Percentiles rank a stretch among this genome's conserved stretches.
These are phyloP conservation scores for Microbotryum lychnidis-dioicae DNA, from an alignment of 1,284 basidiomycete species.

Conservation along the genomic window DNA sequence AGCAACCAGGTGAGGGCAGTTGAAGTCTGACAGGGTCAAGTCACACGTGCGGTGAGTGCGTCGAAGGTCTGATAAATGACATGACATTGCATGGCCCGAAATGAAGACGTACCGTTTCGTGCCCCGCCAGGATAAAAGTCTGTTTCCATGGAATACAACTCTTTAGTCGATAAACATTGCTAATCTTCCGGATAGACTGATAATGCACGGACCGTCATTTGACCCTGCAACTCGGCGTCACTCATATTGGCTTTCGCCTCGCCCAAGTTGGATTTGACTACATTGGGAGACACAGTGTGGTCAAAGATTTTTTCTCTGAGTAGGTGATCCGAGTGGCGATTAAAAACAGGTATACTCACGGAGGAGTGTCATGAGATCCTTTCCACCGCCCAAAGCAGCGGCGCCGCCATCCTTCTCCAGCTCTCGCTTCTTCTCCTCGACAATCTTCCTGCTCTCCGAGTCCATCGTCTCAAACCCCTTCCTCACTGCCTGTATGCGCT, in stretches of 20 bases:
- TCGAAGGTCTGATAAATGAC: too few relatives aligned
- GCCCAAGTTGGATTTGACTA: slow-evolving; percentile 18
- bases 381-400: slow-evolving; percentile 19
- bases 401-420: slow-evolving; percentile 24
- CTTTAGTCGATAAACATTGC: too few relatives aligned
- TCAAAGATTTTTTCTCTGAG: too few relatives aligned
- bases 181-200: too few relatives aligned
- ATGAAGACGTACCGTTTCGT: slow-evolving; percentile 34
- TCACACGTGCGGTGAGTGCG: too few relatives aligned
- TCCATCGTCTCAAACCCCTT: slow-evolving; percentile 8
- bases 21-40: slow-evolving; percentile 42
- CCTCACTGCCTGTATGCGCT: background rate
- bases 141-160: background rate
- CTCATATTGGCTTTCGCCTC: slow-evolving; percentile 20
- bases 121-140: slow-evolving; percentile 11
- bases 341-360: slow-evolving; percentile 10
- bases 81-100: too few relatives aligned
- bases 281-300: too few relatives aligned
- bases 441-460: slow-evolving; percentile 33
- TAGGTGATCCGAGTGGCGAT: too few relatives aligned
- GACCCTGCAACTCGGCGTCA: slow-evolving; percentile 21
- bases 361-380: slow-evolving; percentile 33
- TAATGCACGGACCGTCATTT: slow-evolving; percentile 15
- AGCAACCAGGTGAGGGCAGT: slow-evolving; percentile 65
- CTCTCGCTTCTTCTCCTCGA: slow-evolving; percentile 30